These are phyloP conservation scores for Theileria luwenshuni DNA, from an alignment of 169 alveolate species.

Conservation along the genomic window DNA sequence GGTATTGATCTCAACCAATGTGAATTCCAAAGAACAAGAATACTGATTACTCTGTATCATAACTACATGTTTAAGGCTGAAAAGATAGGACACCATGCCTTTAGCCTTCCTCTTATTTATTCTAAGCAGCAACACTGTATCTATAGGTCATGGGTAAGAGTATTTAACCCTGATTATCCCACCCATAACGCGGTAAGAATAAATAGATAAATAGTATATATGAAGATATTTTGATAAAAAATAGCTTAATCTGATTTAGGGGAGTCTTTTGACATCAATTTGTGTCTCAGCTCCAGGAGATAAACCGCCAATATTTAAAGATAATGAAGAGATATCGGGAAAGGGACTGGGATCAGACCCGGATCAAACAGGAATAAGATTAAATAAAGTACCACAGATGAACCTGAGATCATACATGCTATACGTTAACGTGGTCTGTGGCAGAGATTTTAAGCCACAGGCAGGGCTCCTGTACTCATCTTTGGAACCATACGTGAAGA, in stretches of 20 bases:
- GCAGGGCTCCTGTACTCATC: constrained; percentile 26
- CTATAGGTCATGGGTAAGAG: constrained; percentile 81
- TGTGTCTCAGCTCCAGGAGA: constrained; percentile 87
- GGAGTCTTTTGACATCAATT: constrained; percentile 74
- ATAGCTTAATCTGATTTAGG: constrained; percentile 41
- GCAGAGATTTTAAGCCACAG: constrained; percentile 70
- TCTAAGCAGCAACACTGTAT: constrained; percentile 84
- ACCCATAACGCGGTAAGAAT: constrained; percentile 69
- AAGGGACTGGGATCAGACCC: constrained; percentile 12
- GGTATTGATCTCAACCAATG: constrained; percentile 74
- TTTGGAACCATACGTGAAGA: constrained; percentile 81
- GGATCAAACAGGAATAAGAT: constrained; percentile 11
- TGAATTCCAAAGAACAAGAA: constrained; percentile 77
- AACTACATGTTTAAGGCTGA: constrained; percentile 80
- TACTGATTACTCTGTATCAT: constrained; percentile 79
- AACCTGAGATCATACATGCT: constrained; percentile 43
- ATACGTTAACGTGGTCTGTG: constrained; percentile 67
- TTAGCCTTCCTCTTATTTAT: constrained; percentile 78
- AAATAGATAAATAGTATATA: not conserved
- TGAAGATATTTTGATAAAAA: not conserved
- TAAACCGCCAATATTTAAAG: constrained; percentile 81
- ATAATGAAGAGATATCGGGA: constrained; percentile 56
- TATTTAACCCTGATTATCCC: constrained; percentile 61
- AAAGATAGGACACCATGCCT: constrained; percentile 81
- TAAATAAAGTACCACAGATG: constrained; percentile 44